Base-by-base conservation (phyloP, 2,329 filamentous ascomycete species). In the Huntiella bhutanensis region DNA sequence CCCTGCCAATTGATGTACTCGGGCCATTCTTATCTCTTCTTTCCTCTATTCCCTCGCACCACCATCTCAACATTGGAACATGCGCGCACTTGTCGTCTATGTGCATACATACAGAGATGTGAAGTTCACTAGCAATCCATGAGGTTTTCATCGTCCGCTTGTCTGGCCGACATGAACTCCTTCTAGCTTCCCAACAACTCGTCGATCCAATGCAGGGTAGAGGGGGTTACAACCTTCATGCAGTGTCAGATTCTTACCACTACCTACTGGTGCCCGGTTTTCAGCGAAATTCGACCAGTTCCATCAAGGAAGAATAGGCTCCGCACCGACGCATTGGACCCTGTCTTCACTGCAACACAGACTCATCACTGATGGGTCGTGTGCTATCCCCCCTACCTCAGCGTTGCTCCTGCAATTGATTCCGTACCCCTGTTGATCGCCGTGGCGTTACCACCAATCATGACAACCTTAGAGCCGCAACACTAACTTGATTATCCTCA, bases 371-470 rank as follows among this genome's bases (percentile, higher is more conserved):
- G 22, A 28, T 28, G 22, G 22, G 22, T 28, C 22, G 22, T 28
- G 22, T 28, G 22, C 22, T 28, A 28, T 28, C 7, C 22, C 22
- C 22, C 22, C 22, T 28, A 28, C 22, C 22, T 28, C 22, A 28
- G 22, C 22, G 22, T 28, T 28, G 22, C n/a, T 45, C 33, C 40
- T 32, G 17, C 19, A 45, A 13, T 38, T 45, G 43, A 28, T 34
- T 36, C 19, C 15, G 13, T 15, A 15, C 43, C 33, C 43, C 33
- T 45, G 43, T 22, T 45, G 43, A 45, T 45, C 33, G 36, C 33
- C 43, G 37, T 45, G 5, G 19, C 34, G 12, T 28, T 17, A 4
- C 28, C 15, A 22, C 43, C 33, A 22, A 37, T 28, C 10, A 16
- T 37, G 12, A 45, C 7, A 8, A 37, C 19, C 11, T 13, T 32